Evolutionary conservation across 2,329 filamentous ascomycete species (phyloP), one percentile per base, ranked within the genome.

Genomic region (Cladophialophora psammophila): DNA sequence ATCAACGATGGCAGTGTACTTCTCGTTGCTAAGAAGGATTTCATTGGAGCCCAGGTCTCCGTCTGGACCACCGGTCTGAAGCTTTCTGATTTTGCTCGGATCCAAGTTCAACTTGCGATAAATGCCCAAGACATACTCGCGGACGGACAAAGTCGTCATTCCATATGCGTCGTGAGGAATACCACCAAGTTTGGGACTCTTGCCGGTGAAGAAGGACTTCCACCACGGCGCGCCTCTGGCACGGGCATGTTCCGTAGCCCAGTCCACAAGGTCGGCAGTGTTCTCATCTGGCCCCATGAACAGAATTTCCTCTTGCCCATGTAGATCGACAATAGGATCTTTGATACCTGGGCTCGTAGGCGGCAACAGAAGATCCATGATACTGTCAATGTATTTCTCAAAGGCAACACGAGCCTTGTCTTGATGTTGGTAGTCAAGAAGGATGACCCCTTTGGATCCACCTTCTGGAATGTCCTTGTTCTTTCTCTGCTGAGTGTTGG

Each of bases 121-220:
- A 80, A 99, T 97, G 55, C 95, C 95, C 75, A 93, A 88, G 72
- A 99, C 92, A 74, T 96, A 99, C 80, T 99, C 93, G 54, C 95
- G 93, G 58, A 99, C 94, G 5, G 94, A 97, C 65, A 98, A 82
- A 0, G 95, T 98, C 0, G 95, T 99, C 95, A 99, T 99, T 75
- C 95, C 95, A 76, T 99, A 99, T 48, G 85, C 82, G 78, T 99
- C 95, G 80, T 99, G 95, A 42, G 95, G 95, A 73, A 99, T 99
- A 77, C 95, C 95, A 70, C 95, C 95, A 13, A 99, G 87, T 80
- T 91, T 95, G 61, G 93, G 95, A 73, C 93, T 97, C 86, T 99
- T 99, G 76, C 95, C 95, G 1, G 95, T 99, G 86, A 99, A 99
- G 87, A 99, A 99, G 0, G 95, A 99, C 85, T 99, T 99, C 95